Percentiles rank a stretch among this genome's conserved stretches.
Conservation (phyloP, 495 filamentous ascomycete genomes). For the Podospora bellae-mahoneyi region DNA sequence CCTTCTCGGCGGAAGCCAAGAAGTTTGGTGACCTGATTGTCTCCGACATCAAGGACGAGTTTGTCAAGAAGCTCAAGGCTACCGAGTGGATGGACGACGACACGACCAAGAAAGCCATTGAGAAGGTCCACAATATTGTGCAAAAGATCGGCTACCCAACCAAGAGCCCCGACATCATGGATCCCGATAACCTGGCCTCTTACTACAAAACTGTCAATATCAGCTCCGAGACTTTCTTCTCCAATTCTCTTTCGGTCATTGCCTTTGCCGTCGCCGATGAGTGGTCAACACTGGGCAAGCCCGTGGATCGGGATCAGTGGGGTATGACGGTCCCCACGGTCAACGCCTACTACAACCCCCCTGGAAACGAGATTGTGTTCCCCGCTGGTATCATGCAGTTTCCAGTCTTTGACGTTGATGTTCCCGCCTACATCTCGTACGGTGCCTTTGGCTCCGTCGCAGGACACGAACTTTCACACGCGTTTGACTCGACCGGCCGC, state of each 20-base stretch:
- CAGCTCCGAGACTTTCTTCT: slow-evolving; percentile 56
- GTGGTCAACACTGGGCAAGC: slow-evolving; percentile 64
- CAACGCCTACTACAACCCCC: slow-evolving; percentile 65
- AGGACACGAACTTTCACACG: slow-evolving; percentile 65
- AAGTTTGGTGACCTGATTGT: slow-evolving; percentile 59
- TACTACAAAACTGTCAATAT: slow-evolving; percentile 59
- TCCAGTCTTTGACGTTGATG: slow-evolving; percentile 59
- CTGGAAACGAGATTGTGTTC: slow-evolving; percentile 70
- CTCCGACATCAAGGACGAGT: slow-evolving; percentile 63
- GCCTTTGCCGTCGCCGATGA: slow-evolving; percentile 48
- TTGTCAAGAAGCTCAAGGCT: slow-evolving; percentile 52
- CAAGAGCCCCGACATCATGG: slow-evolving; percentile 56
- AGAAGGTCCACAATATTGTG: slow-evolving; percentile 68
- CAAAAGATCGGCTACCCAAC: slow-evolving; percentile 71
- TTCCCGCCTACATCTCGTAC: slow-evolving; percentile 65
- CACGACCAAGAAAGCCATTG: slow-evolving; percentile 57
- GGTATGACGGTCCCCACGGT: slow-evolving; percentile 52
- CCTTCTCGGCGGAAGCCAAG: slow-evolving; percentile 11
- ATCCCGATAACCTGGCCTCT: slow-evolving; percentile 53
- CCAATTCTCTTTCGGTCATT: slow-evolving; percentile 55
- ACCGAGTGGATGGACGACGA: slow-evolving; percentile 70
- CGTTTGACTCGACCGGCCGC: slow-evolving; percentile 67
- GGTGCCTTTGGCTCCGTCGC: slow-evolving; percentile 52
- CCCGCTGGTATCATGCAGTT: slow-evolving; percentile 72
- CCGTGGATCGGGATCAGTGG: slow-evolving; percentile 64